Base-by-base conservation (phyloP, 129 eudicot species). In the Silybum marianum region DNA sequence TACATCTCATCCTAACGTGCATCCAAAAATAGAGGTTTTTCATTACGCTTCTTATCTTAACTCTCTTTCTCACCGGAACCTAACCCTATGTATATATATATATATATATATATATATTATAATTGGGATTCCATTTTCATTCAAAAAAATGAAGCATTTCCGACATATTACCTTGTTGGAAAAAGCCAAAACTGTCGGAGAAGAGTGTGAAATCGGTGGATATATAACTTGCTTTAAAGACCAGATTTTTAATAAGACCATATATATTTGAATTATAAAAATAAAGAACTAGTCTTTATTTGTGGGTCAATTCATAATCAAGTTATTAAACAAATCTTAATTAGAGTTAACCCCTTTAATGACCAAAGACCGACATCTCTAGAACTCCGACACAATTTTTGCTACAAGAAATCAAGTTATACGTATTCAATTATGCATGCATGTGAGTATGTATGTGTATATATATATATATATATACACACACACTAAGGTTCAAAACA, bases 141-240 rank as follows among this genome's bases (percentile, higher is more conserved):
- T 2, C 66, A 71, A n/a, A 36, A 32, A 22, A 48, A 46, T 39
- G 36, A 65, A 6, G 5, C 34, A 60, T 80, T 26, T 23, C 65
- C 39, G 38, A 69, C 73, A 69, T 69, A 28, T 42, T 69, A 69
- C 44, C 40, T 32, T 70, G 74, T 69, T 69, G 22, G 39, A 69
- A 69, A 69, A 69, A 69, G 24, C 44, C 21, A 70, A 70, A 70
- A 30, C 40, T 51, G 72, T 34, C 58, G 80, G 14, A 51, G 40
- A 70, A 21, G 40, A 32, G 24, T 7, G 23, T 7, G 0, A 68
- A 14, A 4, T 16, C 18, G 66, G 66, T 58, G 66, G 51, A 11
- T 39, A 19, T 46, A 72, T 71, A 30, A 26, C 30, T 79, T 18
- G 39, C 60, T 79, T 44, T 73, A 73, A 44, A 42, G 34, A 40